A percentile compares a stretch with the other conserved stretches of the same genome.
phyloP scores from a whole-genome alignment of 1,284 basidiomycete species.

The Ustilago lituana region DNA sequence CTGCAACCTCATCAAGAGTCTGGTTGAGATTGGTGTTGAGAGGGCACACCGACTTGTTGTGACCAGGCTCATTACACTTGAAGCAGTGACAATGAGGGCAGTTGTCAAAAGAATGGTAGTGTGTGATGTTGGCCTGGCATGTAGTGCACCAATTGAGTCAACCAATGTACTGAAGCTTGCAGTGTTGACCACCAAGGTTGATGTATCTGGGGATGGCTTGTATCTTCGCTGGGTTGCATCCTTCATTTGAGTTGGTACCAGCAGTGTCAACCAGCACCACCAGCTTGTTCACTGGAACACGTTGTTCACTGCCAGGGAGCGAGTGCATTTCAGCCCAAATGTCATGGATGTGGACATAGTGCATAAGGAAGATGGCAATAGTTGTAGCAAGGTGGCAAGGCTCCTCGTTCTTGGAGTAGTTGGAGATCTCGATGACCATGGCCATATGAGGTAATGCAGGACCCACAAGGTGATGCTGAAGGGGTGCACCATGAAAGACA shows the following conservation, averaged over 20 bases:
- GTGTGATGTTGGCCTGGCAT: not conserved
- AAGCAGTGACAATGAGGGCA: too few species aligned
- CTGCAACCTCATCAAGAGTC: too few species aligned
- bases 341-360: not conserved
- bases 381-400: not conserved
- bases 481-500: not conserved
- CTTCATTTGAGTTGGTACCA: not conserved
- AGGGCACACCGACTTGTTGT: too few species aligned
- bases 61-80: too few species aligned
- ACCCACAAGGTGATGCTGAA: not conserved
- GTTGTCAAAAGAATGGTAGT: not conserved
- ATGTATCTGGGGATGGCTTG: slow-evolving; percentile 1
- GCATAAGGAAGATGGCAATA: not conserved
- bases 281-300: not conserved
- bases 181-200: not conserved
- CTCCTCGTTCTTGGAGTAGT: not conserved
- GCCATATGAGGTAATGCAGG: not conserved
- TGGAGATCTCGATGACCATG: not conserved
- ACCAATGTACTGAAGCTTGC: not conserved
- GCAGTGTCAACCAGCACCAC: not conserved
- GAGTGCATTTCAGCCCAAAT: not conserved
- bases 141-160: not conserved
- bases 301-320: not conserved
- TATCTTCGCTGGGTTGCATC: not conserved
- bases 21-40: too few species aligned